Base-by-base conservation (phyloP, 2,329 filamentous ascomycete genomes). In the Neonectria magnoliae region DNA sequence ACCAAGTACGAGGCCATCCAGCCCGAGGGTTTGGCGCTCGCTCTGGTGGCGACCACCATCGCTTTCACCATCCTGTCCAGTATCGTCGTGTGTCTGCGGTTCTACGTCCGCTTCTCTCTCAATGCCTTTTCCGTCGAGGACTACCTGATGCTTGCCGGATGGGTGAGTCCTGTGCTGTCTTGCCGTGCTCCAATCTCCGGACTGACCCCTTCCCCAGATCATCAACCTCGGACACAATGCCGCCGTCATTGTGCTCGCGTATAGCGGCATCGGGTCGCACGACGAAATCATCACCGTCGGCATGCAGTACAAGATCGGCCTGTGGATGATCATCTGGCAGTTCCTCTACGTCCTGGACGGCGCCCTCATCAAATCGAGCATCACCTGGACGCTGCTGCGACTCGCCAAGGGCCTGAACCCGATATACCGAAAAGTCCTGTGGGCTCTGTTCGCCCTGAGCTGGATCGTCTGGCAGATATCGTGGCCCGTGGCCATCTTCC, bases 401-500 rank as follows among this genome's bases (percentile, higher is more conserved):
- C 61, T 68, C 4, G 67, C 67, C 22, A 68, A 67, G 50, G 58
- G 60, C 55, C 27, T 67, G 25, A 65, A 60, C 27, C 55, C 53
- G 22, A 38, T 57, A 6, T 65, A 67, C 36, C 47, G 36, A 0
- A 42, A 44, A 5, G 36, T 51, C 16, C 54, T 69, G 1, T 67
- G 57, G 55, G 59, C 13, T 1, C 50, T 70, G 7, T 68, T 66
- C 2, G 61, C 22, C 5, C 59, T 68, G 6, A 68, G 45, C 44
- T 71, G 67, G 64, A 55, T 62, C 14, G 58, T 66, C 4, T 71
- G 67, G 68, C 65, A 68, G 20, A 66, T 71, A 27, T 60, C 63
- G 2, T 71, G 65, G 60, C 65, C 67, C 8, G 67, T 70, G 16
- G 68, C 66, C 33, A 68, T 71, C 56, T 67, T 71, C 47, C 68